These are phyloP conservation scores for Emergomyces pasteurianus DNA, from an alignment of 2,329 filamentous ascomycete genomes.

Conservation along the genomic window DNA sequence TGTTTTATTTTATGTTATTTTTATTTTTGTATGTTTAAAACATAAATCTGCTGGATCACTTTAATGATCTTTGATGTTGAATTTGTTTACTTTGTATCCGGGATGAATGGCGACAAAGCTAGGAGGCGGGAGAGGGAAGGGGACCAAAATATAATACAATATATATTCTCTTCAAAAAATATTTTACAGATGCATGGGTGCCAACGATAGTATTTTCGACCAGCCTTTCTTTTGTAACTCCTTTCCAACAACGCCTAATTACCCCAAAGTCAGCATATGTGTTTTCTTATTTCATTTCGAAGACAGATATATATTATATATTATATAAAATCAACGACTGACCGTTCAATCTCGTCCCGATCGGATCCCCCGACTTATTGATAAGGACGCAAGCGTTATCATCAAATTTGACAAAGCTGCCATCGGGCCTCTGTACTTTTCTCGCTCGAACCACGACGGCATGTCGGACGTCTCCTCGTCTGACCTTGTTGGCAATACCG, in stretches of 20 bases:
- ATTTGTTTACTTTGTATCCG: not conserved
- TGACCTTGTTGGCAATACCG: constrained; percentile 81
- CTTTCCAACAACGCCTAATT: constrained; percentile 64
- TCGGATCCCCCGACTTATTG: constrained; percentile 92
- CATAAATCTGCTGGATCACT: not conserved
- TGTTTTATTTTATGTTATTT: not conserved
- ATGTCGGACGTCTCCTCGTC: constrained; percentile 90
- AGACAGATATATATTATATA: not conserved
- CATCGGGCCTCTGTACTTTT: constrained; percentile 79
- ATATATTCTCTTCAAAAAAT: constrained; percentile 9
- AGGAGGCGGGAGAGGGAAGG: not conserved
- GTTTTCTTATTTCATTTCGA: too few species aligned
- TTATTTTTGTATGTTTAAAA: not conserved
- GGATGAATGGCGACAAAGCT: not conserved
- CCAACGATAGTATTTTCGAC: constrained; percentile 96
- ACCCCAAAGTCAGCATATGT: constrained; percentile 7
- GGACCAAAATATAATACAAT: not conserved
- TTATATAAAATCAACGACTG: constrained; percentile 15
- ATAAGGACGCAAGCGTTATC: constrained; percentile 97
- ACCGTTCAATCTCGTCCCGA: constrained; percentile 83
- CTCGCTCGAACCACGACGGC: constrained; percentile 86
- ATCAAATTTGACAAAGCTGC: constrained; percentile 83
- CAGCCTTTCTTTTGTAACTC: constrained; percentile 88
- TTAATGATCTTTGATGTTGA: not conserved
- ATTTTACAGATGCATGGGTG: constrained; percentile 63